Evolutionary conservation across 768 basidiomycete species (phyloP), one percentile per base, ranked within the genome.

Genomic region (Phaeotremella fagi): DNA sequence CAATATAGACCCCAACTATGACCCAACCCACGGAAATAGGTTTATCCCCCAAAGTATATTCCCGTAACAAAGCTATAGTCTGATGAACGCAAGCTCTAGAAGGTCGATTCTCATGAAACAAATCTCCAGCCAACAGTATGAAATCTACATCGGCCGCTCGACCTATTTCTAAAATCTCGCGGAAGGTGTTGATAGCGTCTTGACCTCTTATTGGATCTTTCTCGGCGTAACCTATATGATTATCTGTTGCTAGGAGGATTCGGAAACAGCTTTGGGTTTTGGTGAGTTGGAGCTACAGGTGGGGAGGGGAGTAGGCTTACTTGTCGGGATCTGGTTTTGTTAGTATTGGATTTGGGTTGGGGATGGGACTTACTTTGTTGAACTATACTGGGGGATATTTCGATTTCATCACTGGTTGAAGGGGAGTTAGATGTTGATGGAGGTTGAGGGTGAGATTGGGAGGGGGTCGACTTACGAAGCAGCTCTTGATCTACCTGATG

Each of bases 61-160:
- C 89, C 46, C 95, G 82, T 52, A 99, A 76, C 14, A 97, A 79
- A 1, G 89, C 88, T 65, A 89, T 88, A 1, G 86, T 86, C 70
- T 88, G 84, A 75, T 92, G 94, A 26, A 98, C 75, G 59, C 87
- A 87, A 48, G 90, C 88, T 59, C 94, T 78, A 25, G 88, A 88
- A 0, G 95, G 95, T 57, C 90, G 83, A 74, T 98, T 99, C 68
- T 99, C 95, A 73, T 99, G 95, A 70, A 99, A 99, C 3, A 99
- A 78, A 72, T 99, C 95, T 6, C 95, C 95, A 14, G 86, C 94
- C 5, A 98, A 83, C 7, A 99, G 82, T 38, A 99, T 81, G 70
- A 98, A 89, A 76, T 99, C 95, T 50, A 97, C 94, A n/a, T 71
- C 66, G 2, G 57, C 61, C 62, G 92, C 92, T 15, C 86, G 83